Base-by-base conservation (phyloP, 1,139 yeast species). In the Debaryomycetaceae sp. region DNA sequence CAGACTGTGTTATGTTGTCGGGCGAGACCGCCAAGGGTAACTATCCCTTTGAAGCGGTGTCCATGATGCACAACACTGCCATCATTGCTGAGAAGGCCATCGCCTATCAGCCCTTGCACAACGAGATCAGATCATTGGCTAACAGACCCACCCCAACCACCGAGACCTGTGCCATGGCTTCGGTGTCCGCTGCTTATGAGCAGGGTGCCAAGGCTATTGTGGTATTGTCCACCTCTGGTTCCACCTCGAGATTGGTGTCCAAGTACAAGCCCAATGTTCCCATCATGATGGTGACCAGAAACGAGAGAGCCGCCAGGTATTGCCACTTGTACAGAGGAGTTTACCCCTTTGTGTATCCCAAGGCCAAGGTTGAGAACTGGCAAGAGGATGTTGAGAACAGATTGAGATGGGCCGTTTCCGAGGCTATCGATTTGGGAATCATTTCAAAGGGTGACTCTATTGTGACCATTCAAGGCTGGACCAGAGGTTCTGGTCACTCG, bases 11-110 rank as follows among this genome's bases (percentile, higher is more conserved):
- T 59, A 91, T 91, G 98, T 78, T 91, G 64, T 84, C 96, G 35
- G 98, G 98, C 61, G 99, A 91, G 73, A 91, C 99, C 50, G 98
- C 99, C 56, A 91, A 93, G 80, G 99, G 99, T 74, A 76, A 79
- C 73, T 91, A 91, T 73, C 98, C 99, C 59, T 65, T 80, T 44
- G 95, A 91, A 74, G 95, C 98, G 41, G 99, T 91, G 44, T 75
- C 88, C 48, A 89, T 93, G 89, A 91, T 91, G 99, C 96, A 89
- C 71, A 91, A 89, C 72, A 91, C 97, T 42, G 81, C 94, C 55
- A 68, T 91, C 58, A 82, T 88, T 54, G 98, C 98, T 50, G 99
- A 91, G 75, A 85, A 84, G 73, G 95, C 96, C 49, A 81, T 91
- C 61, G 86, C 96, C 50, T 88, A 91, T 75, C 75, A 71, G 51